Base-by-base conservation (phyloP, 169 alveolate genomes). In the Prorocentrum cordatum region DNA sequence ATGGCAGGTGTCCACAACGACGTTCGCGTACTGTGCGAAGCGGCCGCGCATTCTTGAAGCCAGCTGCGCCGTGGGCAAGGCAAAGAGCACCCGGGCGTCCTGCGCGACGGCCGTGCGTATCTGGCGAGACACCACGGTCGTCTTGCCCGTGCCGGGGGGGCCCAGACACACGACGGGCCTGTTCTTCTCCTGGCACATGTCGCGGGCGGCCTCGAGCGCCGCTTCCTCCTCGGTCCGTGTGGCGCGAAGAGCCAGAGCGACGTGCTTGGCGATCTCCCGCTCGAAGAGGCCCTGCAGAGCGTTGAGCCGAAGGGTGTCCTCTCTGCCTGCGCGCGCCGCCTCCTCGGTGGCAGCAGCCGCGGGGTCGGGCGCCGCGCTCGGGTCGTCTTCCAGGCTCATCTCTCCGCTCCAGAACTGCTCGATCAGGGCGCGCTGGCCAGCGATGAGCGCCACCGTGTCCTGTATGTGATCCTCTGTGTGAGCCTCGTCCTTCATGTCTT, bases 71-170 rank as follows among this genome's bases (percentile, higher is more conserved):
- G 38, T 66, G 33, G 77, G 77, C 35, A 35, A 33, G 18, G 77
- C 77, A 18, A 66, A 66, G 3, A 66, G 54, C 77, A 66, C 77
- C 27, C 33, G 31, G 54, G 58, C 77, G 33, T 16, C 54, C 20
- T n/a, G 4, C n/a, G 16, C 77, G n/a, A 66, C 38, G 20, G 32
- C 18, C 5, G 6, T 5, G 26, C 35, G 33, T 18, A 66, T 31
- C 35, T 24, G 7, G 3, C 58, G 58, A 22, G 18, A 29, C 58
- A 32, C 50, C 22, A 66, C 77, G 4, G 77, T 66, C 18, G 50
- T 66, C 54, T 66, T 66, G 47, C 77, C 54, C 22, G 50, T 35
- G 26, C 77, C 77, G 7, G 77, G 77, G 6, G 77, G 77, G 32
- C 77, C 77, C 5, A n/a, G 2, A 54, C 77, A 66, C 32, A 66